Evolutionary conservation across 768 basidiomycete genomes (phyloP).

Genomic region (Rhizopogon vinicolor): DNA sequence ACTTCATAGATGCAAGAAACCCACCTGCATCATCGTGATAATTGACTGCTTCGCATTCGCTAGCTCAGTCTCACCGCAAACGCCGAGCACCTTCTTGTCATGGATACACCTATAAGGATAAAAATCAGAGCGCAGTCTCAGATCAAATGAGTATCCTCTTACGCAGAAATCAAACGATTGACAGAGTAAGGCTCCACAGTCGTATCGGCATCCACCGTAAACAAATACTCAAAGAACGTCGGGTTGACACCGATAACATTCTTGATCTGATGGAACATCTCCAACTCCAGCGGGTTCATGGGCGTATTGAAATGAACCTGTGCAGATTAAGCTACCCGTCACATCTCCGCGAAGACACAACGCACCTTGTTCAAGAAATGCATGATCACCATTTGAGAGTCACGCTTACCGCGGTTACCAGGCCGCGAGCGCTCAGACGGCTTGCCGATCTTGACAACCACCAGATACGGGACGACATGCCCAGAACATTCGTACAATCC

Average conservation of each 20-base stretch:
- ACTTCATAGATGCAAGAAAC: slow-evolving; percentile 6
- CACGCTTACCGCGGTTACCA: slow-evolving; percentile 97
- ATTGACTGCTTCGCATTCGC: slow-evolving; percentile 93
- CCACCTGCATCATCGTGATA: slow-evolving; percentile 94
- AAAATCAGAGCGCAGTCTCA: background rate
- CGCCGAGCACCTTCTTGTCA: slow-evolving; percentile 90
- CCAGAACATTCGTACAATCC: slow-evolving; percentile 92
- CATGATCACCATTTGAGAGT: slow-evolving; percentile 95
- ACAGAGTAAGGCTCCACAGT: slow-evolving; percentile 84
- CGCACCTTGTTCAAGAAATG: slow-evolving; percentile 94
- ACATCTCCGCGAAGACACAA: background rate
- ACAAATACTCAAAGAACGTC: slow-evolving; percentile 94
- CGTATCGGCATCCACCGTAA: slow-evolving; percentile 94
- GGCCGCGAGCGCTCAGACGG: slow-evolving; percentile 90
- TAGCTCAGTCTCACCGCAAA: slow-evolving; percentile 92
- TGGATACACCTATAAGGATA: slow-evolving; percentile 79
- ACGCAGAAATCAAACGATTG: slow-evolving; percentile 92
- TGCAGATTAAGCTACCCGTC: background rate
- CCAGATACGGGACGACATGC: slow-evolving; percentile 93
- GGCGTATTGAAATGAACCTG: slow-evolving; percentile 95
- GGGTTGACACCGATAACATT: slow-evolving; percentile 99
- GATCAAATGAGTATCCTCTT: slow-evolving; percentile 31
- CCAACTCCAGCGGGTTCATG: slow-evolving; percentile 95
- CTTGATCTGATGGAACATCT: slow-evolving; percentile 99
- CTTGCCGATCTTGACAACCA: slow-evolving; percentile 91